A percentile compares a stretch with the other conserved stretches of the same genome.
phyloP scores from a whole-genome alignment of 257 asterid genomes.

The Jacaranda copaia region DNA sequence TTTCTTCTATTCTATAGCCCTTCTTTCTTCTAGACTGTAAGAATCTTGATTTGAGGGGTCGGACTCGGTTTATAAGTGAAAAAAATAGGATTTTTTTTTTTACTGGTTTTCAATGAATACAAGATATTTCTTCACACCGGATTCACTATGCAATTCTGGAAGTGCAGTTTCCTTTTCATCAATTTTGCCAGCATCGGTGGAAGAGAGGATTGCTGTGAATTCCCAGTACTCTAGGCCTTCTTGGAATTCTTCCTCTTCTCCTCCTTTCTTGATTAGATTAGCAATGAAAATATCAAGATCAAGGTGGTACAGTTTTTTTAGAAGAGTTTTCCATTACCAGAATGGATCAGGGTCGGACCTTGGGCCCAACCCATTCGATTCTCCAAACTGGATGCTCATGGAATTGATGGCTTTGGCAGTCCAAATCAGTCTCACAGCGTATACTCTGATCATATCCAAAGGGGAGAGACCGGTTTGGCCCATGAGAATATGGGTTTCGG shows the following conservation, averaged over 20 bases:
- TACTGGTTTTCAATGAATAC: conserved; percentile 47
- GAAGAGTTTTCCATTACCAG: conserved; percentile 91
- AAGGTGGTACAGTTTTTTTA: conserved; percentile 70
- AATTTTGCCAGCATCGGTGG: conserved; percentile 41
- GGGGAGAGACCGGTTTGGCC: conserved; percentile 92
- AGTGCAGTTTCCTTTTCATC: conserved; percentile 50
- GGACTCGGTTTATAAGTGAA: not conserved
- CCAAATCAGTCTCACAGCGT: conserved; percentile 54
- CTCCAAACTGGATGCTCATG: conserved; percentile 73
- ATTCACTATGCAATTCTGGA: conserved; percentile 56
- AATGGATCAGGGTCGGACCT: conserved; percentile 82
- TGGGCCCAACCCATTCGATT: conserved; percentile 86
- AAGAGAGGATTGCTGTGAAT: conserved; percentile 48
- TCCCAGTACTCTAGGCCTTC: conserved; percentile 50
- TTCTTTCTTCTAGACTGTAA: not conserved
- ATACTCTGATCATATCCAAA: conserved; percentile 59
- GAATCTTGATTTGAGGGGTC: conserved; percentile 11
- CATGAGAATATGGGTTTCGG: conserved; percentile 85
- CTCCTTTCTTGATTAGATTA: conserved; percentile 66
- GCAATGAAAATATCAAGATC: conserved; percentile 83
- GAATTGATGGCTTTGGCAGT: conserved; percentile 61
- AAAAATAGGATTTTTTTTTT: not conserved
- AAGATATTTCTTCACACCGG: conserved; percentile 61
- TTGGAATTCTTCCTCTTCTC: conserved; percentile 52
- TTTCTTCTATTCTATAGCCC: not conserved